Evolutionary conservation across 1,284 basidiomycete genomes (phyloP).

Genomic region (Porogramme epimiltina): DNA sequence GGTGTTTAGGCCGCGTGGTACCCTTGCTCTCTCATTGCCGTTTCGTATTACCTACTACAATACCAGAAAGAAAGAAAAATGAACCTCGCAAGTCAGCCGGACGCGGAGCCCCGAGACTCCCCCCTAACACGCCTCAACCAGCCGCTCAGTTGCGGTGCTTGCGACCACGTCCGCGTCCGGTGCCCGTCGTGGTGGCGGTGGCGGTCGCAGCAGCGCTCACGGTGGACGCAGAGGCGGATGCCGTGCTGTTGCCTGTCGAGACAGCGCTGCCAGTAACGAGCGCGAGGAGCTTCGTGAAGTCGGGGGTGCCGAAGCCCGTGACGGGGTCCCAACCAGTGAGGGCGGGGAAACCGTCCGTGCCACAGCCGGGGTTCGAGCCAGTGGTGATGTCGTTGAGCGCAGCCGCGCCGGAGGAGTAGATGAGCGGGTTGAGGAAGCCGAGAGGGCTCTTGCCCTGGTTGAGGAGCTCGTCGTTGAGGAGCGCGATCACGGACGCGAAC

Average conservation of each 20-base stretch:
- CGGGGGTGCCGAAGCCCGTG: constrained; percentile 35
- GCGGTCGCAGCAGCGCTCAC: not conserved
- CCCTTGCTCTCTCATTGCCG: not conserved
- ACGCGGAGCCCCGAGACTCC: not conserved
- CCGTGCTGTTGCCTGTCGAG: not conserved
- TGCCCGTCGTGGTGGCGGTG: not conserved
- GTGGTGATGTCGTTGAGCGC: constrained; percentile 45
- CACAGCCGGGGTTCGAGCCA: constrained; percentile 35
- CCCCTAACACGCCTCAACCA: not conserved
- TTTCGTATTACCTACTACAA: constrained; percentile 19
- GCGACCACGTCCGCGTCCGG: not conserved
- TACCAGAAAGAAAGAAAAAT: constrained; percentile 53
- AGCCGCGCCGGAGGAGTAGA: constrained; percentile 32
- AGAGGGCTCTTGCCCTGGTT: constrained; percentile 42
- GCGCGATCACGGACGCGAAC: constrained; percentile 54
- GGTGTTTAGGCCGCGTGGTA: not conserved
- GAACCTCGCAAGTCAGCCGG: constrained; percentile 12
- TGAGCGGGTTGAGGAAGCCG: constrained; percentile 51
- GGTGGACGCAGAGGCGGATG: not conserved
- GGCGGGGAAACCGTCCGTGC: constrained; percentile 39
- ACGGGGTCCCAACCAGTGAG: constrained; percentile 48
- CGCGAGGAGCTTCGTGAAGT: constrained; percentile 27
- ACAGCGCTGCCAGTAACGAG: constrained; percentile 12
- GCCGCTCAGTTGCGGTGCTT: not conserved
- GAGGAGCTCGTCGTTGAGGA: constrained; percentile 60